These are phyloP conservation scores for Purshia tridentata DNA, from an alignment of 306 rosid species.

Conservation along the genomic window DNA sequence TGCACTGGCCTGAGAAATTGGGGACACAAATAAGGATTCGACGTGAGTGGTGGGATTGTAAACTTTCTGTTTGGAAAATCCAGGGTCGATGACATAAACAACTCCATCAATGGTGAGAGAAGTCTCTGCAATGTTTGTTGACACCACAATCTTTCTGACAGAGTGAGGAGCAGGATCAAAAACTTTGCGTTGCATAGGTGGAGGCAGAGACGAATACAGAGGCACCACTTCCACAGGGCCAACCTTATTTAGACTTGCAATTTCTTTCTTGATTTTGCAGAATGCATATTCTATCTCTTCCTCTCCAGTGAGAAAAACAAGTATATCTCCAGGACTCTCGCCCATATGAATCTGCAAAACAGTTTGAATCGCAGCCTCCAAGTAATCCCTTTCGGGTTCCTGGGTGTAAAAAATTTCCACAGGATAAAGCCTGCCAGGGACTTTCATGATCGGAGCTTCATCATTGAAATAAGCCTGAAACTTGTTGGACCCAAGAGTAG, in stretches of 20 bases:
- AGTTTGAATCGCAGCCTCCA: conserved; percentile 69
- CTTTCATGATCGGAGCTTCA: conserved; percentile 65
- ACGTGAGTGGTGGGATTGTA: conserved; percentile 68
- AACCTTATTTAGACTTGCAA: conserved; percentile 57
- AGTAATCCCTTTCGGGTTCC: conserved; percentile 69
- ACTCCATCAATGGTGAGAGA: conserved; percentile 77
- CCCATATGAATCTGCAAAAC: conserved; percentile 69
- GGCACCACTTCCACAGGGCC: conserved; percentile 76
- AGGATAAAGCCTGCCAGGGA: conserved; percentile 79
- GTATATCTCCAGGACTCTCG: conserved; percentile 71
- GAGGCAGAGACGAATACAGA: conserved; percentile 74
- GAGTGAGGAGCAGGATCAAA: conserved; percentile 66
- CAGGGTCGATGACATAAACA: conserved; percentile 80
- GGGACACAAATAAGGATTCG: conserved; percentile 73
- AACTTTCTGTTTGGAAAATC: conserved; percentile 71
- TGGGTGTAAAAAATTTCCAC: conserved; percentile 72
- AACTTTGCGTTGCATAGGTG: conserved; percentile 74
- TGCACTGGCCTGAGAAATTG: conserved; percentile 74
- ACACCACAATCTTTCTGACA: conserved; percentile 76
- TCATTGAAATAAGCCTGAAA: conserved; percentile 66
- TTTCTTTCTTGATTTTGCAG: conserved; percentile 54
- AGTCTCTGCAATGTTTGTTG: conserved; percentile 75
- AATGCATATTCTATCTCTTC: conserved; percentile 85
- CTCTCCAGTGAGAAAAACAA: conserved; percentile 79
- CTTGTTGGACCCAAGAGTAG: conserved; percentile 80